Base-by-base conservation (phyloP, 2,329 filamentous ascomycete species). In the Talaromyces amestolkiae region DNA sequence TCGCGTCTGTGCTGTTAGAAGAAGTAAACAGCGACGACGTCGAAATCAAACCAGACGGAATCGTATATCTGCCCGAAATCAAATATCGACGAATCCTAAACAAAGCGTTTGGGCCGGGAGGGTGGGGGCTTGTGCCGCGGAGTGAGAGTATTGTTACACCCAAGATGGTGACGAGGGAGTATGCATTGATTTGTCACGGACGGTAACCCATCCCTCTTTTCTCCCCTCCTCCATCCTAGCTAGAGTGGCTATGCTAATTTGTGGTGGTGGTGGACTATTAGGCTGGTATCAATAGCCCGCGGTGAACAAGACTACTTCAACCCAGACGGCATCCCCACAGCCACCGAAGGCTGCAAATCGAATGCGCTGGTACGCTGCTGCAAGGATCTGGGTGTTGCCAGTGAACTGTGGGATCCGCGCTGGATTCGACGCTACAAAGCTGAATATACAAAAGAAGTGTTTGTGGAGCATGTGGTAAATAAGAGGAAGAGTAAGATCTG, bases 291-390 rank as follows among this genome's bases (percentile, higher is more conserved):
- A 33, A 91, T 98, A 71, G 93, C 95, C 0, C 91, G 95, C 70
- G 95, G 95, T 75, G 95, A 98, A 79, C 94, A 97, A 82, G 87
- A 91, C 70, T 99, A 96, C 80, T 99, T 98, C 81, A 87, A 86
- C 71, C 86, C 92, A 39, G 93, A 97, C 71, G 90, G 91, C 64
- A 93, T 99, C 69, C 93, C 95, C 31, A 97, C 93, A 1, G 93
- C 95, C 9, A 93, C 93, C 67, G 95, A 99, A 80, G 95, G 95
- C 62, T 96, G 93, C 85, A 97, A 97, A 80, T 97, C 93, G 68
- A 99, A 99, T 76, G 95, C 95, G 13, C 84, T 99, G 70, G 96
- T 98, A 89, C 91, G 95, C 66, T 98, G 94, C 85, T 98, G 95
- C 84, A 99, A 99, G 82, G 95, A 99, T 78, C 82, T 99, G 37